These are phyloP conservation scores for Trichosporon ovoides DNA, from an alignment of 1,284 basidiomycete species.

Conservation along the genomic window DNA sequence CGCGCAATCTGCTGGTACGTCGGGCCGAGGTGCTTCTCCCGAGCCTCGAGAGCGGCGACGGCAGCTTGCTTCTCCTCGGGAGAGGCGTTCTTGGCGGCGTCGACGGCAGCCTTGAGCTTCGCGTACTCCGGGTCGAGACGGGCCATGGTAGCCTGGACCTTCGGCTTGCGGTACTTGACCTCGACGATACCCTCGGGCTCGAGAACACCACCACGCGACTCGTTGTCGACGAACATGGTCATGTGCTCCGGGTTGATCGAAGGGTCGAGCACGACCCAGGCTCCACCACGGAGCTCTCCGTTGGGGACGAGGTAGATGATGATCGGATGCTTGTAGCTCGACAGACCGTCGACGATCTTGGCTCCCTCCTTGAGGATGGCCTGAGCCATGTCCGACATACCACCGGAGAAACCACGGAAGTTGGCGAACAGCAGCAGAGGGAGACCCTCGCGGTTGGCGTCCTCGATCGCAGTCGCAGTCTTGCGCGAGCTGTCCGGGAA, in stretches of 20 bases:
- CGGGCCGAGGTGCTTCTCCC: slow-evolving; percentile 79
- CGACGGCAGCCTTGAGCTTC: slow-evolving; percentile 70
- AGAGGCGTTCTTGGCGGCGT: slow-evolving; percentile 64
- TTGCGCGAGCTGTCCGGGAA: slow-evolving; percentile 99
- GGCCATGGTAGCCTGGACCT: slow-evolving; percentile 85
- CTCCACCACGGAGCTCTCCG: slow-evolving; percentile 96
- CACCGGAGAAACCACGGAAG: slow-evolving; percentile 99
- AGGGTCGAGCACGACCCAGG: slow-evolving; percentile 98
- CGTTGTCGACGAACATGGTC: slow-evolving; percentile 98
- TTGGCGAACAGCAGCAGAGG: slow-evolving; percentile 99
- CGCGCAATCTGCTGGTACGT: slow-evolving; percentile 91
- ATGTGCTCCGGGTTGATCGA: slow-evolving; percentile 95
- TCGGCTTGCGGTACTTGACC: slow-evolving; percentile 76
- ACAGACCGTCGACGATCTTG: slow-evolving; percentile 97
- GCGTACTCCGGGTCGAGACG: slow-evolving; percentile 84
- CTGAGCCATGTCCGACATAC: slow-evolving; percentile 63
- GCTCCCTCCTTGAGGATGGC: slow-evolving; percentile 90
- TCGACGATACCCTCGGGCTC: slow-evolving; percentile 98
- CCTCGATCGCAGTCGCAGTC: slow-evolving; percentile 98
- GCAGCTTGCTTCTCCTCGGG: slow-evolving; percentile 69
- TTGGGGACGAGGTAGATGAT: slow-evolving; percentile 99
- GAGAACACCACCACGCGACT: slow-evolving; percentile 91
- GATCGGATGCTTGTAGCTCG: slow-evolving; percentile 95
- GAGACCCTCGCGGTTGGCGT: slow-evolving; percentile 94
- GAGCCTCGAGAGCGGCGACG: slow-evolving; percentile 61